These are phyloP conservation scores for Emergomyces africanus DNA, from an alignment of 2,329 filamentous ascomycete genomes.

Conservation along the genomic window DNA sequence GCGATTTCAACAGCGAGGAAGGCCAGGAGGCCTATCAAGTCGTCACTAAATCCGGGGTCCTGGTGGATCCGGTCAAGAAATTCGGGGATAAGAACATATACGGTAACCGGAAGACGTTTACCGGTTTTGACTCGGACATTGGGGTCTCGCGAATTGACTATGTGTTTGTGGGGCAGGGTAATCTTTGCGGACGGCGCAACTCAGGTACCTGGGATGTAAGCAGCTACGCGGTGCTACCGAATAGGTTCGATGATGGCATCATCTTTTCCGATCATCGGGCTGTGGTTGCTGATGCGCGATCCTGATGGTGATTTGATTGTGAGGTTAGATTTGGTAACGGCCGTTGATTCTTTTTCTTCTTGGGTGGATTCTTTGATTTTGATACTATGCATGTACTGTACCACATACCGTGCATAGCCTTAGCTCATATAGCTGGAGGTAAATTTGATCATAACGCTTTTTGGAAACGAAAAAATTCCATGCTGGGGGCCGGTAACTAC, in stretches of 20 bases:
- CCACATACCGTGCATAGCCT: background rate
- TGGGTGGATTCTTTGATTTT: background rate
- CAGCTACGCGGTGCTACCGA: slow-evolving; percentile 41
- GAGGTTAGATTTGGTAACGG: background rate
- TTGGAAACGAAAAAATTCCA: background rate
- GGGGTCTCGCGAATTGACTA: slow-evolving; percentile 39
- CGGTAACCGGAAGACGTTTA: slow-evolving; percentile 23
- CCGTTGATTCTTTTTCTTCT: background rate
- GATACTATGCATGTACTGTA: background rate
- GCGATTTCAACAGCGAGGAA: slow-evolving; percentile 44
- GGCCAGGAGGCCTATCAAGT: slow-evolving; percentile 38
- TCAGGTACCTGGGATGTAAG: slow-evolving; percentile 28
- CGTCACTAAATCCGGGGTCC: background rate
- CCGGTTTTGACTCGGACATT: slow-evolving; percentile 24
- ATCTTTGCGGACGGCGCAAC: background rate
- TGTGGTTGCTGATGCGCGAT: slow-evolving; percentile 39
- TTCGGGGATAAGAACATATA: background rate
- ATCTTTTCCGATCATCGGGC: slow-evolving; percentile 45
- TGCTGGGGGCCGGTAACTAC: background rate
- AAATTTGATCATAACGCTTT: background rate
- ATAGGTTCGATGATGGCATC: slow-evolving; percentile 43
- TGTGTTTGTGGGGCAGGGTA: slow-evolving; percentile 32
- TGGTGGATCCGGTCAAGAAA: background rate
- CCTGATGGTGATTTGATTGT: background rate
- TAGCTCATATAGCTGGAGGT: background rate